Percentiles rank a stretch among this genome's conserved stretches.
Conservation (phyloP, 2,329 filamentous ascomycete genomes). For the Diaporthe eres region DNA sequence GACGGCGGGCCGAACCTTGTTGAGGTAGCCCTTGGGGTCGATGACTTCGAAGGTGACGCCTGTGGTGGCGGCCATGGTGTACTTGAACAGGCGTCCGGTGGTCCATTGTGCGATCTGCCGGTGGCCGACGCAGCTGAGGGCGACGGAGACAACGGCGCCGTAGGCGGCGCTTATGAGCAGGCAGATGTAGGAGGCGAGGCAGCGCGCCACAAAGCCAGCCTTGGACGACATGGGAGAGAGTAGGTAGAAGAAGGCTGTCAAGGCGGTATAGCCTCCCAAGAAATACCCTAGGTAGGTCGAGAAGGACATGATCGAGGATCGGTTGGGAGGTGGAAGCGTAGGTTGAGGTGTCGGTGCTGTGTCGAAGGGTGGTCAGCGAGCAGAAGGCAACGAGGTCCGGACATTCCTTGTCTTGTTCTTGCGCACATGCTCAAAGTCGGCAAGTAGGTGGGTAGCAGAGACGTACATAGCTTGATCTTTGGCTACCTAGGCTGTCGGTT, state of each 20-base stretch:
- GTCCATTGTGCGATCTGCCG: constrained; percentile 89
- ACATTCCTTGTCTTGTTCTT: neutral
- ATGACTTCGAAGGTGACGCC: constrained; percentile 84
- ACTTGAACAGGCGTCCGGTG: constrained; percentile 83
- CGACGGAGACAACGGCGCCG: constrained; percentile 81
- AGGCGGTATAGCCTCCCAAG: constrained; percentile 64
- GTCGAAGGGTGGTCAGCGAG: constrained; percentile 26
- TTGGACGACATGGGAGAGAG: constrained; percentile 70
- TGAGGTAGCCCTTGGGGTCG: constrained; percentile 75
- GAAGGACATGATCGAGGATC: constrained; percentile 53
- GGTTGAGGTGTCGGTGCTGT: neutral
- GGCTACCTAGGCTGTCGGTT: constrained; percentile 3
- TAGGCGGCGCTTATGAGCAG: constrained; percentile 75
- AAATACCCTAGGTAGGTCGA: constrained; percentile 60
- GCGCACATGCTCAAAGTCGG: neutral
- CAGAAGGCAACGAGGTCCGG: neutral
- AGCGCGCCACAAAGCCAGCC: constrained; percentile 78
- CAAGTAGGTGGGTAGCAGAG: neutral
- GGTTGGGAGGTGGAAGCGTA: neutral
- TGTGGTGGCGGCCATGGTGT: constrained; percentile 79
- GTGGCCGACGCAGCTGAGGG: constrained; percentile 79
- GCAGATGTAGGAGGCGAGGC: constrained; percentile 75
- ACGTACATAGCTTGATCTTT: neutral
- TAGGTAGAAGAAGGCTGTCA: constrained; percentile 72
- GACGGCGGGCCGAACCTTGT: constrained; percentile 82